These are phyloP conservation scores for Sparassis latifolia DNA, from an alignment of 1,284 basidiomycete genomes.

Conservation along the genomic window DNA sequence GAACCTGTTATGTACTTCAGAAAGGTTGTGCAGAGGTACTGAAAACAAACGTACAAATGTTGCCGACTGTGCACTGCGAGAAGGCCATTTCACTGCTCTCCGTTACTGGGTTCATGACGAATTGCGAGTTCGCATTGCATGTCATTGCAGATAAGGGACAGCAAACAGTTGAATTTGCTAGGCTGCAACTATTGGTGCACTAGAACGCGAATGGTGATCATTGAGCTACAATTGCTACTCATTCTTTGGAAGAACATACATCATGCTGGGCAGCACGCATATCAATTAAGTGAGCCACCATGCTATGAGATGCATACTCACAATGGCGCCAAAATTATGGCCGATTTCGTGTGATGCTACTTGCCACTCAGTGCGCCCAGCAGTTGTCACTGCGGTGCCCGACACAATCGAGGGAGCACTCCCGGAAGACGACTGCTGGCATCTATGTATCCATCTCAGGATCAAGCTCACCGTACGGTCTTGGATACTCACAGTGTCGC, in stretches of 20 bases:
- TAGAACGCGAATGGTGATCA: conserved; percentile 20
- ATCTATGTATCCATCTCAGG: conserved; percentile 27
- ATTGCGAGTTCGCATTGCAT: conserved; percentile 65
- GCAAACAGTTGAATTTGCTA: conserved; percentile 38
- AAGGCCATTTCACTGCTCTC: conserved; percentile 61
- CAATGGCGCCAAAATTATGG: conserved; percentile 90
- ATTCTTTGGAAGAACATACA: conserved; percentile 28
- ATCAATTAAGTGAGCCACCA: background rate
- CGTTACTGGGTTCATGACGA: conserved; percentile 81
- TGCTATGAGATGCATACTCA: conserved; percentile 31
- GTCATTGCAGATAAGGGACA: conserved; percentile 61
- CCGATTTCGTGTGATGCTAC: conserved; percentile 87
- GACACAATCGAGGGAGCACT: conserved; percentile 53
- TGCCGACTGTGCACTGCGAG: conserved; percentile 79
- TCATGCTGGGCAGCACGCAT: conserved; percentile 43
- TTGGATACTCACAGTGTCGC: conserved; percentile 49
- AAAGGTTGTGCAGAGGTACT: background rate
- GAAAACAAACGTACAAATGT: conserved; percentile 60
- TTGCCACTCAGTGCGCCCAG: conserved; percentile 71
- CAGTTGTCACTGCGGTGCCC: conserved; percentile 82
- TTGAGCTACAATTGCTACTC: background rate
- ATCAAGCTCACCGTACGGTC: conserved; percentile 2
- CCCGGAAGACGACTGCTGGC: conserved; percentile 48
- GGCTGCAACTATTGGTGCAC: conserved; percentile 64
- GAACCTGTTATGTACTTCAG: conserved; percentile 36